phyloP scores from a whole-genome alignment of 495 filamentous ascomycete genomes.

The Hamigera avellanea region DNA sequence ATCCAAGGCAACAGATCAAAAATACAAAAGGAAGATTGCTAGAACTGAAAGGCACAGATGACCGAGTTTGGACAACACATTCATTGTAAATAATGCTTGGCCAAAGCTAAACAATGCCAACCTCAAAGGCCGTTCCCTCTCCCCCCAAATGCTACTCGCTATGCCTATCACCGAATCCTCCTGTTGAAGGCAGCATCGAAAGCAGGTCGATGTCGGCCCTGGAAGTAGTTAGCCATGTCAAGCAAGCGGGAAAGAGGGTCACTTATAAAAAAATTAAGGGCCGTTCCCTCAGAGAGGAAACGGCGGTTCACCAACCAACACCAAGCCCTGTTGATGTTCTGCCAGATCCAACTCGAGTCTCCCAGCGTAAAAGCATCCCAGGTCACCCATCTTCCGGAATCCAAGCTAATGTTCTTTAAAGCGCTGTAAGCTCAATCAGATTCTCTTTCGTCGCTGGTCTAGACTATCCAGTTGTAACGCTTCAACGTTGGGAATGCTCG shows the following conservation, averaged over 20 bases:
- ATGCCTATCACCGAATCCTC: too few relatives aligned
- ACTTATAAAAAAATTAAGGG: conserved; percentile 59
- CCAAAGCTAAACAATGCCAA: too few relatives aligned
- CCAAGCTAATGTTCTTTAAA: conserved; percentile 1
- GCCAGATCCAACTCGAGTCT: too few relatives aligned
- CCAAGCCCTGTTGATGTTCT: conserved; percentile 9
- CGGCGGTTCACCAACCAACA: conserved; percentile 18
- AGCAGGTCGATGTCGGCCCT: not conserved
- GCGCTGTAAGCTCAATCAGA: conserved; percentile 13
- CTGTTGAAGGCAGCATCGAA: too few relatives aligned
- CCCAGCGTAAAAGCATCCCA: conserved; percentile 19
- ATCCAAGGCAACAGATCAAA: too few relatives aligned
- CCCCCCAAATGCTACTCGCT: too few relatives aligned
- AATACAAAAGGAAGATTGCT: too few relatives aligned
- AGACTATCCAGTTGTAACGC: conserved; percentile 2
- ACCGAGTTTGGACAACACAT: too few relatives aligned
- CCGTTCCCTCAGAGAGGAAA: conserved; percentile 35
- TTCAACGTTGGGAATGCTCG: not conserved
- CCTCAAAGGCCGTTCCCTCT: too few relatives aligned
- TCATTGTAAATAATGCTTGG: too few relatives aligned
- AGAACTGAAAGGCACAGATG: too few relatives aligned
- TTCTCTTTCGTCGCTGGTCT: conserved; percentile 21
- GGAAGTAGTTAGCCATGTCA: conserved; percentile 19
- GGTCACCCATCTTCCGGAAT: conserved; percentile 18
- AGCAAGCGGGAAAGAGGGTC: conserved; percentile 7